These are phyloP conservation scores for Apiotrichum domesticum DNA, from an alignment of 1,284 basidiomycete species.

Conservation along the genomic window DNA sequence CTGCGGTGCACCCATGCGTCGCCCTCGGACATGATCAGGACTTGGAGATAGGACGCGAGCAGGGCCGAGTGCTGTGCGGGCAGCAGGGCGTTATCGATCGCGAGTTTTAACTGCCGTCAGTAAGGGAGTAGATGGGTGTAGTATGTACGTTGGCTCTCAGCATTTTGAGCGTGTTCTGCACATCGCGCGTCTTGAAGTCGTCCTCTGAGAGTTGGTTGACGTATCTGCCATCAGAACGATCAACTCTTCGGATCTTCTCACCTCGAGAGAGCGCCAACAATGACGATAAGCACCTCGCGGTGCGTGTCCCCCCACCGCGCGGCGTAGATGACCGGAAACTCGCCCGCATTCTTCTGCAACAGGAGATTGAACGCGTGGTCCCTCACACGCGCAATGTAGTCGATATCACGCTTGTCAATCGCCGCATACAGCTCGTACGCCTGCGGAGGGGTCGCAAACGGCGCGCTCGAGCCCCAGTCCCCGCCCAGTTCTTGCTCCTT, in stretches of 20 bases:
- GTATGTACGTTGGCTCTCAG: conserved; percentile 40
- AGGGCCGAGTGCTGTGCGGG: conserved; percentile 28
- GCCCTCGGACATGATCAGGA: conserved; percentile 48
- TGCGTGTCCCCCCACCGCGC: conserved; percentile 39
- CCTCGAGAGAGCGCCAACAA: conserved; percentile 45
- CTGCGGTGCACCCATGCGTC: conserved; percentile 40
- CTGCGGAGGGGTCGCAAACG: conserved; percentile 41
- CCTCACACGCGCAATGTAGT: conserved; percentile 44
- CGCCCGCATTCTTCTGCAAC: conserved; percentile 44
- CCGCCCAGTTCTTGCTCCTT: conserved; percentile 8
- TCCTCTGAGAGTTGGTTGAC: conserved; percentile 45
- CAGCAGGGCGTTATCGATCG: conserved; percentile 45
- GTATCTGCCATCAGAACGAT: conserved; percentile 25
- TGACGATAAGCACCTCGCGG: conserved; percentile 43
- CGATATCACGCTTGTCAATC: conserved; percentile 45
- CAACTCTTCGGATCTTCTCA: conserved; percentile 12
- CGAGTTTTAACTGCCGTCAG: conserved; percentile 41
- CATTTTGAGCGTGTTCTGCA: conserved; percentile 37
- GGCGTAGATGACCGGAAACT: conserved; percentile 46
- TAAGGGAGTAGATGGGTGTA: background rate
- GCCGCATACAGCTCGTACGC: conserved; percentile 46
- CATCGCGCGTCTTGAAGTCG: conserved; percentile 43
- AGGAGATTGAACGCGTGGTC: conserved; percentile 44
- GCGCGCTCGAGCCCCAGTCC: conserved; percentile 12
- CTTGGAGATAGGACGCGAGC: conserved; percentile 46